Percentiles rank a stretch among this genome's conserved stretches.
phyloP scores from a whole-genome alignment of 768 basidiomycete species.

The Leucosporidium yakuticum region DNA sequence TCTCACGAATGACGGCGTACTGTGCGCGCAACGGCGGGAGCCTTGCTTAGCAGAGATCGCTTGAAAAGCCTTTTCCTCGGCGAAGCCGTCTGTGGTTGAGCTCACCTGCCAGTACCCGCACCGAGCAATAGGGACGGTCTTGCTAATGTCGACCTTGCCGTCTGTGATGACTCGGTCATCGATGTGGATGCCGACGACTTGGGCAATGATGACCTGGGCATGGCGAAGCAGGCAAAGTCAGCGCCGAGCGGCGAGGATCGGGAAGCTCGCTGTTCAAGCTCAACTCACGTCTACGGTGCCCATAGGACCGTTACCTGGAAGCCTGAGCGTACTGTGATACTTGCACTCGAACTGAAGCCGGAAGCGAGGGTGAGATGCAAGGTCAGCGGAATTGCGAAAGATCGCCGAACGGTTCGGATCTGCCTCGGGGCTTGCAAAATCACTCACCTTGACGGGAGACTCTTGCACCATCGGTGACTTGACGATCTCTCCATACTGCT shows the following conservation, averaged over 20 bases:
- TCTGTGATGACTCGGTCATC: slow-evolving; percentile 5
- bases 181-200: slow-evolving; percentile 16
- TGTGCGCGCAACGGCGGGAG: too few relatives aligned
- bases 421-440: too few relatives aligned
- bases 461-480: slow-evolving; percentile 8
- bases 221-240: too few relatives aligned
- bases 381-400: not conserved
- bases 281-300: not conserved
- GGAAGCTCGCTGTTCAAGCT: too few relatives aligned
- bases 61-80: too few relatives aligned
- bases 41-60: too few relatives aligned
- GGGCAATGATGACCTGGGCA: slow-evolving; percentile 9
- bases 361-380: too few relatives aligned
- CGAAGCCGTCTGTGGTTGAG: not conserved
- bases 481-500: not conserved
- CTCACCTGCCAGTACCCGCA: slow-evolving; percentile 7
- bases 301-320: slow-evolving; percentile 1
- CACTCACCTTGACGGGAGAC: slow-evolving; percentile 7
- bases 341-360: slow-evolving; percentile 9
- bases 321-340: not conserved
- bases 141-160: slow-evolving; percentile 10
- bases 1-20: slow-evolving; percentile 6
- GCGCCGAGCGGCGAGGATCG: too few relatives aligned
- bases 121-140: slow-evolving; percentile 8
- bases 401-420: too few relatives aligned